These are phyloP conservation scores for Monosporozyma aquatica DNA, from an alignment of 805 yeast species.

Conservation along the genomic window DNA sequence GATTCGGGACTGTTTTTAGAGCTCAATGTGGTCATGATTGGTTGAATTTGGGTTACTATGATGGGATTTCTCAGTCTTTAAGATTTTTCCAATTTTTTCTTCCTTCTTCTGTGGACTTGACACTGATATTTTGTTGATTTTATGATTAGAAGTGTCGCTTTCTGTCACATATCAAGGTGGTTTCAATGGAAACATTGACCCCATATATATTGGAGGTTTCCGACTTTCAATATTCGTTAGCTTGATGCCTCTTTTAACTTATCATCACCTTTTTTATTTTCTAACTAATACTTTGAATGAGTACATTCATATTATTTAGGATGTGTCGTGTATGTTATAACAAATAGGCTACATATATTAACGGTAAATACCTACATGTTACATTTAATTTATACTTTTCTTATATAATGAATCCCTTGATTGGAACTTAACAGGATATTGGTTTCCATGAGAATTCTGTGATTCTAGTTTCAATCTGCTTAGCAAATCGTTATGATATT, in stretches of 20 bases:
- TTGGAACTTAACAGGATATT: neutral
- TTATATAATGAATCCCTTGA: neutral
- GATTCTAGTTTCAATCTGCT: neutral
- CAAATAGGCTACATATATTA: neutral
- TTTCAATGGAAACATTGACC: conserved; percentile 5
- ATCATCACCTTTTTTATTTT: conserved; percentile 15
- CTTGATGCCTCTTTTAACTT: conserved; percentile 27
- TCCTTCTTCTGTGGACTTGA: conserved; percentile 1
- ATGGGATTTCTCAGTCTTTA: conserved; percentile 1
- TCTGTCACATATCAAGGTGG: conserved; percentile 20
- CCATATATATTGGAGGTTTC: neutral
- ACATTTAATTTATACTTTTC: conserved; percentile 4
- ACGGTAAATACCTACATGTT: neutral
- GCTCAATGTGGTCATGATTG: neutral
- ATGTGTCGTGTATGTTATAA: neutral
- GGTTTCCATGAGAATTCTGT: neutral
- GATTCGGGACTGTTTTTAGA: too few species aligned
- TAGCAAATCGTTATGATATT: neutral
- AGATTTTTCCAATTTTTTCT: neutral
- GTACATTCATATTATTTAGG: conserved; percentile 18
- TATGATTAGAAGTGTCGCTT: conserved; percentile 24
- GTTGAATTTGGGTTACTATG: neutral
- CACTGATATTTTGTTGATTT: conserved; percentile 8
- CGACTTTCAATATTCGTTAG: conserved; percentile 8
- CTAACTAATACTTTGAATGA: conserved; percentile 17